These are phyloP conservation scores for Neurospora discreta DNA, from an alignment of 495 filamentous ascomycete genomes.

Conservation along the genomic window DNA sequence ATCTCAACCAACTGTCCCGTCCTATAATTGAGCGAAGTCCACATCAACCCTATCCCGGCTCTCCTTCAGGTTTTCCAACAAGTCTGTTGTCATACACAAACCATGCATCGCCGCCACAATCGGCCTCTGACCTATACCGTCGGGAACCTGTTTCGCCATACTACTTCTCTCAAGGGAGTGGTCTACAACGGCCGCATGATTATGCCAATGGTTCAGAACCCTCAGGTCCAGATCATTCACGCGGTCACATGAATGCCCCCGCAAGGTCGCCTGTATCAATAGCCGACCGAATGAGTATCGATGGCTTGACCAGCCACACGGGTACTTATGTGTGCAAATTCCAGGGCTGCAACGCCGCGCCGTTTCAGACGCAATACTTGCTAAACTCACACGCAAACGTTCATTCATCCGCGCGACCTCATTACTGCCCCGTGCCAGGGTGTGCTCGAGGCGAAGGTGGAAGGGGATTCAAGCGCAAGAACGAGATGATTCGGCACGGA, in stretches of 20 bases:
- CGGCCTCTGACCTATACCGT: constrained; percentile 18
- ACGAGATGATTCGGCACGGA: constrained; percentile 97
- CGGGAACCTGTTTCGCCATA: constrained; percentile 14
- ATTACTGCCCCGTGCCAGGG: constrained; percentile 76
- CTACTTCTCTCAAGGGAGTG: constrained; percentile 9
- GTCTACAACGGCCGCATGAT: constrained; percentile 8
- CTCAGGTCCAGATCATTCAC: constrained; percentile 20
- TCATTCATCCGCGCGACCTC: constrained; percentile 78
- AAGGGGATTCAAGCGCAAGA: constrained; percentile 96
- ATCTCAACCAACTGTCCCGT: constrained; percentile 48
- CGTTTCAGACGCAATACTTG: constrained; percentile 81
- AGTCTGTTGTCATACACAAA: constrained; percentile 11
- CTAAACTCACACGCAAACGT: constrained; percentile 95
- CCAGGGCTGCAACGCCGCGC: constrained; percentile 61
- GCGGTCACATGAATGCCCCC: neutral
- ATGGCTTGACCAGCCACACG: constrained; percentile 30
- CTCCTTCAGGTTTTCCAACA: constrained; percentile 12
- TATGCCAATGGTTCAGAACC: constrained; percentile 19
- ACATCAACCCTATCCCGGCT: constrained; percentile 10
- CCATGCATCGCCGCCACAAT: constrained; percentile 27
- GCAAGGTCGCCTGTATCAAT: constrained; percentile 27
- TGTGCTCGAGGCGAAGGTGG: constrained; percentile 75
- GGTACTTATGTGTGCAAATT: constrained; percentile 19
- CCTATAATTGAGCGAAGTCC: constrained; percentile 18
- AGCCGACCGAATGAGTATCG: constrained; percentile 42